phyloP scores from a whole-genome alignment of 1,284 basidiomycete species.

The Moesziomyces sp. region DNA sequence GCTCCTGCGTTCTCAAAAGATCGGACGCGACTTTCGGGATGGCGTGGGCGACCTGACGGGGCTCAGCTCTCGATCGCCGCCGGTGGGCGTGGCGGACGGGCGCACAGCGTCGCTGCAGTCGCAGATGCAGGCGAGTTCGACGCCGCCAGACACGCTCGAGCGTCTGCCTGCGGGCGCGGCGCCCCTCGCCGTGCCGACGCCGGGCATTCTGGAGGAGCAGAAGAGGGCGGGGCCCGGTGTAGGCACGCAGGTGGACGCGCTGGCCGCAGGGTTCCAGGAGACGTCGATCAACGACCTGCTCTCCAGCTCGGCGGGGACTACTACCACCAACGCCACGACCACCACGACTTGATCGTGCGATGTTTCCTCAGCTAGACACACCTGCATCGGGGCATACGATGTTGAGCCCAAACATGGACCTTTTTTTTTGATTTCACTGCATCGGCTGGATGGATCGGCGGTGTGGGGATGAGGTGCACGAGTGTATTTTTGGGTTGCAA shows the following conservation, averaged over 20 bases:
- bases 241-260: conserved; percentile 38
- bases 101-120: conserved; percentile 21
- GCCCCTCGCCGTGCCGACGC: conserved; percentile 40
- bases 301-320: conserved; percentile 18
- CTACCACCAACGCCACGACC: conserved; percentile 6
- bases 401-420: neutral
- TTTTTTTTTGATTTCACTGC: neutral
- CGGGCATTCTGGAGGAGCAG: conserved; percentile 41
- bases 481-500: too few species aligned
- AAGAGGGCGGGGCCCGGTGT: conserved; percentile 13
- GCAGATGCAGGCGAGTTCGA: conserved; percentile 18
- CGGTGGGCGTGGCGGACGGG: conserved; percentile 20
- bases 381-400: neutral
- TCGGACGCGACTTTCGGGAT: conserved; percentile 44
- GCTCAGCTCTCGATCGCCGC: conserved; percentile 49
- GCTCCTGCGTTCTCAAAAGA: conserved; percentile 35
- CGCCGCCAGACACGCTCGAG: conserved; percentile 25
- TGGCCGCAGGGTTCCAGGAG: conserved; percentile 29
- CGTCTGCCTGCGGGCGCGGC: conserved; percentile 42
- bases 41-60: conserved; percentile 47
- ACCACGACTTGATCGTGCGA: neutral
- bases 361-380: too few species aligned
- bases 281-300: conserved; percentile 41
- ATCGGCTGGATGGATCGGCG: neutral
- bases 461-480: too few species aligned